Evolutionary conservation across 2,329 filamentous ascomycete species (phyloP).

Genomic region (Immersiporthe knoxdaviesiana): DNA sequence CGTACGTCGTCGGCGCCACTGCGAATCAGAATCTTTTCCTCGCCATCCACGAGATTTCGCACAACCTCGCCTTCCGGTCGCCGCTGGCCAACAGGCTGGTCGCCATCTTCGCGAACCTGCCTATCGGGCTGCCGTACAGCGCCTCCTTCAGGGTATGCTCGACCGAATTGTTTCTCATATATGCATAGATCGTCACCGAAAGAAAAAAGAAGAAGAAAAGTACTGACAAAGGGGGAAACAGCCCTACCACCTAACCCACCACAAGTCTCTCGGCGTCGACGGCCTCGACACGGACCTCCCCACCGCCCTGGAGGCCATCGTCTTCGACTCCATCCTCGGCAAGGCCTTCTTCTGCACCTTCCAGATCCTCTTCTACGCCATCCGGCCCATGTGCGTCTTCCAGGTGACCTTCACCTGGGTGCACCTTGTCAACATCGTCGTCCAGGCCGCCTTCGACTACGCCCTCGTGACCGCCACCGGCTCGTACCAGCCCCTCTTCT

Average conservation of each 20-base stretch:
- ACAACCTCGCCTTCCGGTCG: constrained; percentile 91
- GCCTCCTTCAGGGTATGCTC: constrained; percentile 86
- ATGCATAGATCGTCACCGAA: too few relatives aligned
- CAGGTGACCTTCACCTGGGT: constrained; percentile 83
- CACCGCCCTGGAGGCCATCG: constrained; percentile 85
- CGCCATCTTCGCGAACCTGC: constrained; percentile 92
- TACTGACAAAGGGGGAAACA: too few relatives aligned
- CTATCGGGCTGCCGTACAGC: constrained; percentile 94
- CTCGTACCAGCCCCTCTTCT: constrained; percentile 70
- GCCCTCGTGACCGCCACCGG: constrained; percentile 60
- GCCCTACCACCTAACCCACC: constrained; percentile 97
- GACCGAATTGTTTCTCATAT: neutral
- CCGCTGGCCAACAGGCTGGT: constrained; percentile 80
- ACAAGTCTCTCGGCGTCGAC: constrained; percentile 96
- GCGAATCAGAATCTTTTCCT: constrained; percentile 98
- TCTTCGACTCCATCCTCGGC: constrained; percentile 92
- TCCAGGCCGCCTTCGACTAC: constrained; percentile 79
- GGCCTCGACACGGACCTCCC: constrained; percentile 96
- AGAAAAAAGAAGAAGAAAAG: neutral
- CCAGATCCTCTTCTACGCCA: constrained; percentile 97
- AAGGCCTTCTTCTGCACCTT: constrained; percentile 99
- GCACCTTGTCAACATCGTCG: constrained; percentile 78
- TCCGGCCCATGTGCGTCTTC: constrained; percentile 95
- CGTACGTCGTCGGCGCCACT: constrained; percentile 90
- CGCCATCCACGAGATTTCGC: constrained; percentile 97